Evolutionary conservation across 768 basidiomycete species (phyloP).

Genomic region (Antrodiella citrinella): DNA sequence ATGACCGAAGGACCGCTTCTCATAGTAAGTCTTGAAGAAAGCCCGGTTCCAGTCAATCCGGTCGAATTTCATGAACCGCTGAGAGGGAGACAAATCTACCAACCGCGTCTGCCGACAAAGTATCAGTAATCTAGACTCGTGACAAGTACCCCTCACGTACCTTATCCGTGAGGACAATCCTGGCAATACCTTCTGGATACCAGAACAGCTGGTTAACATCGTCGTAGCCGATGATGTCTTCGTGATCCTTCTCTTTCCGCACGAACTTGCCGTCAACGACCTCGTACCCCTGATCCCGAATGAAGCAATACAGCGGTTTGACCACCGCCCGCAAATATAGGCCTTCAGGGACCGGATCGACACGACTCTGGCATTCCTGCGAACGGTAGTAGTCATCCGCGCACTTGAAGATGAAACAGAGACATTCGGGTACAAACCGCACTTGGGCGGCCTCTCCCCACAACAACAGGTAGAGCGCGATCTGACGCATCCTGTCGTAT

Average conservation of each 20-base stretch:
- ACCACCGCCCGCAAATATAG: constrained; percentile 87
- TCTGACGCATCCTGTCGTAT: constrained; percentile 93
- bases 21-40: constrained; percentile 99
- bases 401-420: constrained; percentile 99
- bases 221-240: constrained; percentile 94
- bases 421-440: constrained; percentile 90
- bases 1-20: constrained; percentile 95
- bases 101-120: constrained; percentile 58
- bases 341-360: constrained; percentile 91
- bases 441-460: constrained; percentile 99
- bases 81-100: constrained; percentile 83
- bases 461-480: constrained; percentile 89
- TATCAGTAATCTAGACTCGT: not conserved
- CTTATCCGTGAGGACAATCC: constrained; percentile 85
- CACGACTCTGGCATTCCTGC: constrained; percentile 90
- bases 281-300: constrained; percentile 97
- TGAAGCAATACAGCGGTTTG: constrained; percentile 93
- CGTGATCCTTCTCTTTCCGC: constrained; percentile 86
- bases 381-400: constrained; percentile 99
- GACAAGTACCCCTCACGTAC: constrained; percentile 29
- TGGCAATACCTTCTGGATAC: constrained; percentile 97
- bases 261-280: constrained; percentile 94
- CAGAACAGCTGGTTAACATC: constrained; percentile 99
- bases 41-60: constrained; percentile 93
- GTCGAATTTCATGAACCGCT: constrained; percentile 96